These are phyloP conservation scores for Alternaria ethzedia DNA, from an alignment of 2,329 filamentous ascomycete species.

Conservation along the genomic window DNA sequence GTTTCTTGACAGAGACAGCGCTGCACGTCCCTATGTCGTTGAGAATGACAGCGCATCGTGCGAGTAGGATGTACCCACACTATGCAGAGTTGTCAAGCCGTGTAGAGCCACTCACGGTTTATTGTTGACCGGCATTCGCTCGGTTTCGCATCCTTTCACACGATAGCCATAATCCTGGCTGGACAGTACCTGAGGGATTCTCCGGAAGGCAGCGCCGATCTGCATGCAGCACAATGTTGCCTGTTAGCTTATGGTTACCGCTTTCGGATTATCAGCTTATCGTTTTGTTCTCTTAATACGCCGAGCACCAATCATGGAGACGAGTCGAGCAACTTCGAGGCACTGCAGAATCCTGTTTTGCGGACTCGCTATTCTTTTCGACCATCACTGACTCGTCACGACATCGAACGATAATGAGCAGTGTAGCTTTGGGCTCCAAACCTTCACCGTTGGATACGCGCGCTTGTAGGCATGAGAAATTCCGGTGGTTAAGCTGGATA, in stretches of 20 bases:
- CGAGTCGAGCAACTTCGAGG: not conserved
- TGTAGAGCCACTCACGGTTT: not conserved
- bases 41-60: slow-evolving; percentile 12
- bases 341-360: slow-evolving; percentile 8
- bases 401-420: not conserved
- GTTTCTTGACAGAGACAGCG: slow-evolving; percentile 4
- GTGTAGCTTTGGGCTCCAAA: not conserved
- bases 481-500: not conserved
- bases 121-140: not conserved
- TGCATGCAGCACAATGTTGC: slow-evolving; percentile 5
- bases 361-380: slow-evolving; percentile 2
- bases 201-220: not conserved
- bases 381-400: slow-evolving; percentile 9
- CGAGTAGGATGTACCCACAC: not conserved
- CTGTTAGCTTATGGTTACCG: slow-evolving; percentile 6
- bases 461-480: not conserved
- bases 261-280: slow-evolving; percentile 5
- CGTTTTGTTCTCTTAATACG: not conserved
- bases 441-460: not conserved
- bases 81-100: not conserved
- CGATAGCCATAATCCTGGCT: not conserved
- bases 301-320: slow-evolving; percentile 2
- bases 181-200: slow-evolving; percentile 1
- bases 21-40: slow-evolving; percentile 4
- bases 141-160: slow-evolving; percentile 1